These are phyloP conservation scores for Gloeopeniophorella convolvens DNA, from an alignment of 768 basidiomycete genomes.

Conservation along the genomic window DNA sequence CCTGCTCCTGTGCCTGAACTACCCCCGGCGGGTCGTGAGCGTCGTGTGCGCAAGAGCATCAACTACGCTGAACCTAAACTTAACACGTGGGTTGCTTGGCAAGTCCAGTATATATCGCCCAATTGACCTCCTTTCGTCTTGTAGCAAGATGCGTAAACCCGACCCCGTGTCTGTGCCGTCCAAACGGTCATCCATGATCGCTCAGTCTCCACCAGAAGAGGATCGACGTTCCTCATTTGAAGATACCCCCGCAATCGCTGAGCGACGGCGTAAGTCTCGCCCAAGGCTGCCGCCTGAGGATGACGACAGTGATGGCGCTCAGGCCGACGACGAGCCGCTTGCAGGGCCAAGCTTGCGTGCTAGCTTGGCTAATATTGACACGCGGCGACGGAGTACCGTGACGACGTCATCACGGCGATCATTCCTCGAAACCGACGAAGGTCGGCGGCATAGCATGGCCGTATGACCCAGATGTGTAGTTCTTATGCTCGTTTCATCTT, in stretches of 20 bases:
- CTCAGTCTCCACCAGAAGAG: slow-evolving; percentile 15
- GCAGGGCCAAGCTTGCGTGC: slow-evolving; percentile 18
- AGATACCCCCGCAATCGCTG: slow-evolving; percentile 21
- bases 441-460: slow-evolving; percentile 61
- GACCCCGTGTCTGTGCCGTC: slow-evolving; percentile 38
- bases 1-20: slow-evolving; percentile 26
- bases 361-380: slow-evolving; percentile 51
- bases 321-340: slow-evolving; percentile 59
- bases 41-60: slow-evolving; percentile 68
- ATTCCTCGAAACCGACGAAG: slow-evolving; percentile 41
- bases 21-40: slow-evolving; percentile 33
- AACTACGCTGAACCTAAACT: slow-evolving; percentile 87
- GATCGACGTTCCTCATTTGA: slow-evolving; percentile 22
- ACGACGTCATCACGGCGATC: slow-evolving; percentile 24
- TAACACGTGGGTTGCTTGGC: slow-evolving; percentile 70
- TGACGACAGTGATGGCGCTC: slow-evolving; percentile 59
- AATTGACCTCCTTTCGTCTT: not conserved
- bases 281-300: slow-evolving; percentile 42
- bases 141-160: slow-evolving; percentile 86
- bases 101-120: not conserved
- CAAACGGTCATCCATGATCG: slow-evolving; percentile 7
- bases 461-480: slow-evolving; percentile 30
- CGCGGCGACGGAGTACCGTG: slow-evolving; percentile 41
- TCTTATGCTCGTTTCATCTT: not conserved
- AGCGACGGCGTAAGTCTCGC: slow-evolving; percentile 50